Conservation (phyloP, 495 filamentous ascomycete species). For the Penicillium lividum region DNA sequence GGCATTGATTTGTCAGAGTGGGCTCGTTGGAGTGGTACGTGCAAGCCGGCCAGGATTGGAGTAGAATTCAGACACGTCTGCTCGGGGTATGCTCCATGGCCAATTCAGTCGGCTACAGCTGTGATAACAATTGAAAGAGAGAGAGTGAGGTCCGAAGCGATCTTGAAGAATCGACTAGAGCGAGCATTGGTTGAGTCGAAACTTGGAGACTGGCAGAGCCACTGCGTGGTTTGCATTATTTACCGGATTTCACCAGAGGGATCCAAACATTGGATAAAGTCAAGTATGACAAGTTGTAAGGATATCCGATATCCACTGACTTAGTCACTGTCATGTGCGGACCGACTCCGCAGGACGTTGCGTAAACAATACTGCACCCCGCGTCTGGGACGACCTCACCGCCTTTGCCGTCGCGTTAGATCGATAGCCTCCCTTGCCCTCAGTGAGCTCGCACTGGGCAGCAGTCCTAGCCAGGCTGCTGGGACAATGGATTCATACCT, state of each 20-base stretch:
- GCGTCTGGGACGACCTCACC: conserved; percentile 6
- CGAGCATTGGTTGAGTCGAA: conserved; percentile 1
- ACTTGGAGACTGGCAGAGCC: background rate
- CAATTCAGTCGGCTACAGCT: background rate
- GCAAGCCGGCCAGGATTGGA: background rate
- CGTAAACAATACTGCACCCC: conserved; percentile 4
- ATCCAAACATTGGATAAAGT: too few relatives aligned
- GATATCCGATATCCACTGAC: background rate
- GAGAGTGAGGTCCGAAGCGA: background rate
- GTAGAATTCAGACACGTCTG: background rate
- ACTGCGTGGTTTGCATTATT: background rate
- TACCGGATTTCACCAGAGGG: too few relatives aligned
- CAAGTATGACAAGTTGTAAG: background rate
- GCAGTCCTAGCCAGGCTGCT: too few relatives aligned
- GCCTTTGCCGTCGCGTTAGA: conserved; percentile 5
- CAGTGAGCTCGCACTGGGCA: too few relatives aligned
- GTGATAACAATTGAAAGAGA: background rate
- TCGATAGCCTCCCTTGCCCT: background rate
- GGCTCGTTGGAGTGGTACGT: background rate
- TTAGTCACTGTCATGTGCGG: background rate
- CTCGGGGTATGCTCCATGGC: background rate
- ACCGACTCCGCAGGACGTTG: background rate
- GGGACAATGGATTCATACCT: too few relatives aligned
- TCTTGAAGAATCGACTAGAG: conserved; percentile 1
- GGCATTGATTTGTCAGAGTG: background rate